Base-by-base conservation (phyloP, 306 rosid species). In the Fagus crenata region DNA sequence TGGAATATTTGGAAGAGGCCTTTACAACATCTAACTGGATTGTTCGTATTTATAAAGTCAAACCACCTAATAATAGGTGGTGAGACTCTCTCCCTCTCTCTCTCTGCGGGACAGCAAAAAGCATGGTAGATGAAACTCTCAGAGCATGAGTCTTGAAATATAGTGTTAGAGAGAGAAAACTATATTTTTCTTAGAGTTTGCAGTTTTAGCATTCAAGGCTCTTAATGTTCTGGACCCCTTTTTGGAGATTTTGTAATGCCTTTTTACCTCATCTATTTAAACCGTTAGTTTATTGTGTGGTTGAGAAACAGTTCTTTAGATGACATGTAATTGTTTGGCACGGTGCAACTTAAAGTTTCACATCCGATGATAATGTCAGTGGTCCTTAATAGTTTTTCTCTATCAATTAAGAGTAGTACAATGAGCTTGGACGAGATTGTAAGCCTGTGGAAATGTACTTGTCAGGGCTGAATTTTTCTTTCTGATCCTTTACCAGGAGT, bases 31-130 rank as follows among this genome's bases (percentile, higher is more conserved):
- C 94, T 41, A 96, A 96, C 80, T 96, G 99, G 99, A 96, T 96
- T 77, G 97, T 96, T 78, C 99, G 99, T 80, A 96, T 96, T 82
- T 96, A 96, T 81, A 96, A 91, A 90, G 99, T 96, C 59, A 96
- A 96, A 83, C 99, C 99, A 68, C 99, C 97, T 32, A 92, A 96
- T 55, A 96, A 96, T 79, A 89, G 99, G 93, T 87, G 98, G 97
- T 96, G 83, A 85, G 32, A 42, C 76, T 51, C 32, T 18, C 51
- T 31, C 46, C 12, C 36, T 67, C 68, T 39, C 74, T 32, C 9
- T 41, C 28, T 75, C 17, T 39, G 69, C 13, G 17, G 46, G 68
- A 55, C 12, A 22, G 74, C 56, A 49, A 40, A 36, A 67, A 46
- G 58, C 67, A 74, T n/a, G 74, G 55, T 36, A 67, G 78, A 81